A percentile compares a stretch with the other conserved stretches of the same genome.
Evolutionary conservation across 2,329 filamentous ascomycete species (phyloP).

Genomic region (Grosmannia clavigera): DNA sequence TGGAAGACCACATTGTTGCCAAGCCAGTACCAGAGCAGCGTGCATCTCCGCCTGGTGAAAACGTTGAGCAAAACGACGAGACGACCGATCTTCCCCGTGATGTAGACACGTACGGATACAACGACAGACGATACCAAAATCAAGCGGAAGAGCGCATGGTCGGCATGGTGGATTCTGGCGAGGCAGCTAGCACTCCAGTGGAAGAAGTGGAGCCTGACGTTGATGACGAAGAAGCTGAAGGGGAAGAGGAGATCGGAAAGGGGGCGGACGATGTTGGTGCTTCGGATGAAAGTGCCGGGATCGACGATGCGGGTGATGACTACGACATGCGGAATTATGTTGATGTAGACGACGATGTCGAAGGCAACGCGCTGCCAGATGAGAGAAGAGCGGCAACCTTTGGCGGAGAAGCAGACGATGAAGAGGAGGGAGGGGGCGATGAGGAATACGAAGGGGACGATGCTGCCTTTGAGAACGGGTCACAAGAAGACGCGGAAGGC

Average conservation of each 20-base stretch:
- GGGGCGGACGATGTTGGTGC: slow-evolving; percentile 14
- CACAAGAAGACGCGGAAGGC: slow-evolving; percentile 1
- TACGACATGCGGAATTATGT: slow-evolving; percentile 20
- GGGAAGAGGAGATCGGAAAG: slow-evolving; percentile 11
- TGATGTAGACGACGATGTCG: slow-evolving; percentile 18
- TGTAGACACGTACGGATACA: slow-evolving; percentile 13
- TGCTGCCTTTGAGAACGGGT: slow-evolving; percentile 3
- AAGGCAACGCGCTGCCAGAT: slow-evolving; percentile 4
- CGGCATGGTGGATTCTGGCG: slow-evolving; percentile 12
- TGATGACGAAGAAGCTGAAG: slow-evolving; percentile 12
- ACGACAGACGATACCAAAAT: slow-evolving; percentile 15
- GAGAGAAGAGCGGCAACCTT: slow-evolving; percentile 7
- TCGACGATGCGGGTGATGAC: slow-evolving; percentile 15
- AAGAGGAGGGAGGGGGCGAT: slow-evolving; percentile 15
- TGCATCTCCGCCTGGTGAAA: neutral
- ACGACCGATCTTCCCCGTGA: slow-evolving; percentile 12
- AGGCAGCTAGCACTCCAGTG: slow-evolving; percentile 16
- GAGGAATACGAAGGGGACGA: slow-evolving; percentile 19
- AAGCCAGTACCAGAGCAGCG: neutral
- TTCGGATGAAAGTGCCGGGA: slow-evolving; percentile 1
- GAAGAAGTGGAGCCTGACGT: slow-evolving; percentile 14
- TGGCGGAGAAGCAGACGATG: slow-evolving; percentile 10
- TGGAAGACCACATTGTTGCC: neutral
- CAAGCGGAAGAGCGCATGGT: slow-evolving; percentile 19
- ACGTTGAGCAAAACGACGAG: neutral